These are phyloP conservation scores for Platanthera guangdongensis DNA, from an alignment of 106 monocot species.

Conservation along the genomic window DNA sequence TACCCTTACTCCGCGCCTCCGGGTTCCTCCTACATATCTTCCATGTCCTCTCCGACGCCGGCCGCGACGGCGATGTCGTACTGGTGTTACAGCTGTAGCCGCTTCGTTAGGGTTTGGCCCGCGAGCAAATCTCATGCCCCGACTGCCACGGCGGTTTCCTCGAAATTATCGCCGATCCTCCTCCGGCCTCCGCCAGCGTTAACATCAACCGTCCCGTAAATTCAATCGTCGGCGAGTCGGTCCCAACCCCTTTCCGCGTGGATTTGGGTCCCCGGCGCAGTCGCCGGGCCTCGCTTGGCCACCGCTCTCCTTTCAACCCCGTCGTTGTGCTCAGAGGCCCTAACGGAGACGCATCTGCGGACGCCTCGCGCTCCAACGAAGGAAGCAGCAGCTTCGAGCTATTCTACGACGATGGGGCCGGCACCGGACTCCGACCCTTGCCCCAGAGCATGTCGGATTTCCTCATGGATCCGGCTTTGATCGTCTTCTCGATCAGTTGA, in stretches of 20 bases:
- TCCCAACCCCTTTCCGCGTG: background rate
- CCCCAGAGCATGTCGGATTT: conserved; percentile 48
- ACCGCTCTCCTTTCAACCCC: conserved; percentile 31
- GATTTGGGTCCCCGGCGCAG: background rate
- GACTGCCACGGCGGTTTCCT: conserved; percentile 36
- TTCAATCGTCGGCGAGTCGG: background rate
- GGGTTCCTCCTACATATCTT: background rate
- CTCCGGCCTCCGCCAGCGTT: conserved; percentile 1
- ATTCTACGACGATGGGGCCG: conserved; percentile 44
- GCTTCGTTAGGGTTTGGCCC: conserved; percentile 23
- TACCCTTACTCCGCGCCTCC: background rate
- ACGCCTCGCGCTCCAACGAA: background rate
- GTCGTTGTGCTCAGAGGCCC: conserved; percentile 29
- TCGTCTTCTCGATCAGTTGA: conserved; percentile 34
- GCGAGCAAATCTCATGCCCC: conserved; percentile 19
- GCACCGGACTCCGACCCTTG: conserved; percentile 42
- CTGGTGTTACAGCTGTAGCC: conserved; percentile 42
- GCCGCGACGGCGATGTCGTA: conserved; percentile 15
- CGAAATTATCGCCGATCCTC: conserved; percentile 20
- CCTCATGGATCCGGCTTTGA: conserved; percentile 50
- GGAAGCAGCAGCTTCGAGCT: conserved; percentile 27
- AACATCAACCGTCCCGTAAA: background rate
- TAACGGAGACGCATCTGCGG: background rate
- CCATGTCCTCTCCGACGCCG: conserved; percentile 5
- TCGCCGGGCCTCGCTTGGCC: conserved; percentile 13